Percentiles rank a stretch among this genome's conserved stretches.
phyloP scores from a whole-genome alignment of 148 eudicot genomes.

The Vaccinium darrowii region DNA sequence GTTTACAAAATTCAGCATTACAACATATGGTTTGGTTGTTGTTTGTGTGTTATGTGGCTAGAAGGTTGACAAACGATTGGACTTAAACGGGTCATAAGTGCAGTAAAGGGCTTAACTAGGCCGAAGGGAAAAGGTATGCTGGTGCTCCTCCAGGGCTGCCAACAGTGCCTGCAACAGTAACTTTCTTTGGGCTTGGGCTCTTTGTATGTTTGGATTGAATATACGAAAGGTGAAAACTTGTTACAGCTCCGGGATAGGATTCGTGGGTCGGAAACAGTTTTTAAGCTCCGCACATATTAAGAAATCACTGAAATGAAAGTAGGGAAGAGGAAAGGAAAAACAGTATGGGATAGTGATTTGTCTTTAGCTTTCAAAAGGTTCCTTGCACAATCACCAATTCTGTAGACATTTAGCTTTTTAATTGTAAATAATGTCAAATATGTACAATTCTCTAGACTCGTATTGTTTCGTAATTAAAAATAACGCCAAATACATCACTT shows the following conservation, averaged over 20 bases:
- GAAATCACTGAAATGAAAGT: background rate
- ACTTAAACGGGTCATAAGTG: background rate
- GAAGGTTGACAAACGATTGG: background rate
- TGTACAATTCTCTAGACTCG: background rate
- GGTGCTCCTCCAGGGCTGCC: background rate
- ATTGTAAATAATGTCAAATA: background rate
- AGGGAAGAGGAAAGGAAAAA: background rate
- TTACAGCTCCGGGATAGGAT: background rate
- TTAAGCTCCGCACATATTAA: background rate
- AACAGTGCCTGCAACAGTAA: background rate
- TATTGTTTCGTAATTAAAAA: background rate
- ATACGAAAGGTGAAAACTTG: background rate
- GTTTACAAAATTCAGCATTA: background rate
- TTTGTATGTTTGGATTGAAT: background rate
- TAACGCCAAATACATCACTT: background rate
- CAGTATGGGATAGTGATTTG: background rate
- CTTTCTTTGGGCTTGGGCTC: background rate
- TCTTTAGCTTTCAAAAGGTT: background rate
- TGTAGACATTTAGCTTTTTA: background rate
- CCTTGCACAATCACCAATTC: background rate
- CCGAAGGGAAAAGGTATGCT: background rate
- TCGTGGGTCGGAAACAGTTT: background rate
- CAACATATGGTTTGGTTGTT: background rate
- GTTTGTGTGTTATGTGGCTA: background rate
- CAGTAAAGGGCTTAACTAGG: background rate